Evolutionary conservation across 345 rosid genomes (phyloP).

Genomic region (Eucalyptus camaldulensis): DNA sequence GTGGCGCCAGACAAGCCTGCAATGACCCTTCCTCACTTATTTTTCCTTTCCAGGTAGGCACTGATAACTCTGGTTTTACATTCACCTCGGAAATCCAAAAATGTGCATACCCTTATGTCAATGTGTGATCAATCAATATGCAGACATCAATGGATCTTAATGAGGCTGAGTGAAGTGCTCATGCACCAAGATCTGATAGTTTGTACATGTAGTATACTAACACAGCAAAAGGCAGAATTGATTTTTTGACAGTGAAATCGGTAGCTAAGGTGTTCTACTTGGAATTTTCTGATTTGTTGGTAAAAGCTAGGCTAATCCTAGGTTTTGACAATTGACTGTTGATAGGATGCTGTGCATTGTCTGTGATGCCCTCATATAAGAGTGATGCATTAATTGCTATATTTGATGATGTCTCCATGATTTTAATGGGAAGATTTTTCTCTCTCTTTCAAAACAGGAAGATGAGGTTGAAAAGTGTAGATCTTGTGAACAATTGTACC

Average conservation of each 20-base stretch:
- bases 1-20: constrained; percentile 84
- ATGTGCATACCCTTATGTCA: neutral
- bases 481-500: constrained; percentile 53
- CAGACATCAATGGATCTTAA: neutral
- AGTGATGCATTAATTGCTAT: neutral
- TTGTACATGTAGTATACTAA: neutral
- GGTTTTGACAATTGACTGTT: neutral
- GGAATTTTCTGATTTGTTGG: neutral
- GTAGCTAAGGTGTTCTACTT: neutral
- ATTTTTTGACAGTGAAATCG: neutral
- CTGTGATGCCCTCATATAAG: neutral
- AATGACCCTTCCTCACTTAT: constrained; percentile 84
- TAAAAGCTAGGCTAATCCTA: neutral
- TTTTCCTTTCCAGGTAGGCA: constrained; percentile 86
- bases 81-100: neutral
- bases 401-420: neutral
- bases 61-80: neutral
- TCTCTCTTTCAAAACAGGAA: constrained; percentile 39
- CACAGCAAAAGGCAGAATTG: neutral
- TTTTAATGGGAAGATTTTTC: neutral
- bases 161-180: neutral
- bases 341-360: neutral
- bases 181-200: neutral
- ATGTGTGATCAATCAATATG: neutral
- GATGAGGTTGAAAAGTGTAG: constrained; percentile 51